phyloP scores from a whole-genome alignment of 768 basidiomycete species.

The Kwoniella botswanensis region DNA sequence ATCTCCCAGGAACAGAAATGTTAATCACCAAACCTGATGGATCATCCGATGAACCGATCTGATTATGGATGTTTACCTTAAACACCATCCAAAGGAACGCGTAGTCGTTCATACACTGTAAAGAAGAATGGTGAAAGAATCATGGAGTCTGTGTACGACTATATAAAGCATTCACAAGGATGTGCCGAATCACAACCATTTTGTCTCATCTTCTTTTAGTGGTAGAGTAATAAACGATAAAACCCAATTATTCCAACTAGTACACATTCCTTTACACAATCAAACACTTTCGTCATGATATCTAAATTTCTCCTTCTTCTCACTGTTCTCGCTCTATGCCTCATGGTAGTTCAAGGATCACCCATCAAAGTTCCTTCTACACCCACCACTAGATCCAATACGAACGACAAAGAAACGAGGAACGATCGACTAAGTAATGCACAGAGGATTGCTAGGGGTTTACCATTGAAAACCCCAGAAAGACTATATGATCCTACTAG shows the following conservation, averaged over 20 bases:
- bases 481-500: constrained; percentile 16
- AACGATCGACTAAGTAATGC: constrained; percentile 15
- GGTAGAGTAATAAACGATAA: too few species aligned
- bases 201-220: too few species aligned
- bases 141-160: too few species aligned
- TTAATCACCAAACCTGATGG: too few species aligned
- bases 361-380: not conserved
- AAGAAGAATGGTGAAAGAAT: too few species aligned
- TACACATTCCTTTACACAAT: not conserved
- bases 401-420: not conserved
- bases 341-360: not conserved
- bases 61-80: too few species aligned
- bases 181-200: too few species aligned
- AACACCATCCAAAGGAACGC: too few species aligned
- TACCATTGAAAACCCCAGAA: constrained; percentile 1
- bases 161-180: too few species aligned
- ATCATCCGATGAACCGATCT: too few species aligned
- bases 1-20: too few species aligned
- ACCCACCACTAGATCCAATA: not conserved
- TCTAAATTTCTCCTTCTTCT: constrained; percentile 10
- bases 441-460: constrained; percentile 15
- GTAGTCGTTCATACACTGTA: too few species aligned
- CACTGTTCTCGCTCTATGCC: constrained; percentile 4
- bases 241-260: not conserved
- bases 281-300: not conserved